These are phyloP conservation scores for Yamadazyma pseudoaaseri DNA, from an alignment of 1,139 yeast genomes.

Conservation along the genomic window DNA sequence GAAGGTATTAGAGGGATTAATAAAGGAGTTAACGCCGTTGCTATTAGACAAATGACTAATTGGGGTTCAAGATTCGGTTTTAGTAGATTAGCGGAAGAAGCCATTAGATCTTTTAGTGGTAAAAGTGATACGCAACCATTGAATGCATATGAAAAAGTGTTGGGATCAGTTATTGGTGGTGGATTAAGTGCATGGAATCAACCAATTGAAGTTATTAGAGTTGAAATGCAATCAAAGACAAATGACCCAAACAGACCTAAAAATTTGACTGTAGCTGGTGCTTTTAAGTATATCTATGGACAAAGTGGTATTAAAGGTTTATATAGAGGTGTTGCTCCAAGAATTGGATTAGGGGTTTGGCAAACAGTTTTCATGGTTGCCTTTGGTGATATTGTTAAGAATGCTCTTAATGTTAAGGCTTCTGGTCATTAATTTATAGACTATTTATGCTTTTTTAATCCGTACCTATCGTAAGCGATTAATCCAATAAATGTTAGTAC, in stretches of 20 bases:
- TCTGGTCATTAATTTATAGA: constrained; percentile 30
- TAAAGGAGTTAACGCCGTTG: constrained; percentile 99
- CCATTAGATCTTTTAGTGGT: constrained; percentile 61
- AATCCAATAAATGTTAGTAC: constrained; percentile 63
- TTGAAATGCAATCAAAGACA: constrained; percentile 96
- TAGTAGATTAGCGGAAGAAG: constrained; percentile 87
- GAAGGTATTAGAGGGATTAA: constrained; percentile 95
- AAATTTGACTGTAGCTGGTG: constrained; percentile 76
- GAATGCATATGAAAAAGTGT: constrained; percentile 74
- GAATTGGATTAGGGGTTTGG: constrained; percentile 96
- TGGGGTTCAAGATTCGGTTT: constrained; percentile 98
- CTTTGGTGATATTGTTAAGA: constrained; percentile 81
- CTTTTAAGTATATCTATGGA: constrained; percentile 78
- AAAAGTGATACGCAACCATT: constrained; percentile 64
- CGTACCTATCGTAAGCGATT: constrained; percentile 63
- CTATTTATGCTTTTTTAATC: constrained; percentile 1
- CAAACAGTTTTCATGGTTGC: constrained; percentile 99
- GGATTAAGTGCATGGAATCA: constrained; percentile 98
- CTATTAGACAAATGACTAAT: constrained; percentile 96
- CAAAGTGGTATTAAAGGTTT: constrained; percentile 86
- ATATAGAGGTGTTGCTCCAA: constrained; percentile 95
- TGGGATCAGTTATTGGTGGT: constrained; percentile 92
- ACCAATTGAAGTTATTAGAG: constrained; percentile 96
- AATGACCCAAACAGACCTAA: constrained; percentile 93
- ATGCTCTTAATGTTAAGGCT: constrained; percentile 44